Conservation (phyloP, 2,329 filamentous ascomycete genomes). For the Cladosporium phlei region DNA sequence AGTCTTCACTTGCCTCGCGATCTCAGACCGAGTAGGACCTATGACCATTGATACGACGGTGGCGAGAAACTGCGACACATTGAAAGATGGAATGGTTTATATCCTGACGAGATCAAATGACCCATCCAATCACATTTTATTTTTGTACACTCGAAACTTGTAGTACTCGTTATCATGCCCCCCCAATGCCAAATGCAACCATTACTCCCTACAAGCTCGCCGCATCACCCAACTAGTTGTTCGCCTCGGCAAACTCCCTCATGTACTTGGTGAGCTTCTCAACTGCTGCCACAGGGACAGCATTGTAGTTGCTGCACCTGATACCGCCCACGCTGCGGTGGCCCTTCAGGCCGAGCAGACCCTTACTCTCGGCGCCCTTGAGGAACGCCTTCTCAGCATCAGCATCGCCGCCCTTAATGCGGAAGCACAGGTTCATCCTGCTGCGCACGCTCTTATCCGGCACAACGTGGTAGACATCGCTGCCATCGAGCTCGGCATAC, state of each 20-base stretch:
- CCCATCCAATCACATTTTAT: too few relatives aligned
- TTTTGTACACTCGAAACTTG: too few relatives aligned
- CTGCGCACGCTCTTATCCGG: conserved; percentile 72
- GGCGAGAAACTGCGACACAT: too few relatives aligned
- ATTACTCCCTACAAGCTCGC: too few relatives aligned
- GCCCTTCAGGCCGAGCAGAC: conserved; percentile 78
- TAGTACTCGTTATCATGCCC: too few relatives aligned
- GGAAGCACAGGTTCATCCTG: conserved; percentile 94
- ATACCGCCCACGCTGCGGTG: conserved; percentile 85
- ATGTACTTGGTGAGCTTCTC: conserved; percentile 65
- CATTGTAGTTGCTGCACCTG: conserved; percentile 84
- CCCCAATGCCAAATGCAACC: too few relatives aligned
- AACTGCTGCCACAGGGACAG: conserved; percentile 63
- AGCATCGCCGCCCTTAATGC: conserved; percentile 61
- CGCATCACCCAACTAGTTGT: neutral
- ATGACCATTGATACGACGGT: too few relatives aligned
- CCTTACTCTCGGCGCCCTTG: conserved; percentile 61
- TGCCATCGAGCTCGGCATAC: conserved; percentile 70
- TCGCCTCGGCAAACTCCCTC: conserved; percentile 48
- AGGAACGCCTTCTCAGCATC: conserved; percentile 74
- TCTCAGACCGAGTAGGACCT: too few relatives aligned
- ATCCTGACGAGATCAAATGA: too few relatives aligned
- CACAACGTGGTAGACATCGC: conserved; percentile 71
- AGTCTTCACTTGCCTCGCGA: too few relatives aligned
- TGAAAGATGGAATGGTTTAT: too few relatives aligned